A percentile compares a stretch with the other conserved stretches of the same genome.
phyloP scores from a whole-genome alignment of 495 filamentous ascomycete species.

The Astrocystis sublimbata region DNA sequence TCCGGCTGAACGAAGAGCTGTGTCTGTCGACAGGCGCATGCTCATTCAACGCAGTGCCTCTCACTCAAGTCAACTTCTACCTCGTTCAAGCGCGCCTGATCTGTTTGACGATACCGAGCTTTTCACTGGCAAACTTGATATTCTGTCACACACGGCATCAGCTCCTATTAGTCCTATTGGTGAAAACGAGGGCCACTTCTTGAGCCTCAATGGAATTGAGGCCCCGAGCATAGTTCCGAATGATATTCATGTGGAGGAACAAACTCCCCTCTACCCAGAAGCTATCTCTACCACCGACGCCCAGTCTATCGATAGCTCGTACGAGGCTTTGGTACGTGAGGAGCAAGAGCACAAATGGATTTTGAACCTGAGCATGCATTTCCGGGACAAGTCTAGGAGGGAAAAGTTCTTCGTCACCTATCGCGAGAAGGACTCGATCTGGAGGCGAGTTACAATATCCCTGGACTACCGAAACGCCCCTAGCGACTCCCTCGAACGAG shows the following conservation, averaged over 20 bases:
- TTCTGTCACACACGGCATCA: slow-evolving; percentile 20
- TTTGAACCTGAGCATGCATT: slow-evolving; percentile 97
- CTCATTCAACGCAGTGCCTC: slow-evolving; percentile 34
- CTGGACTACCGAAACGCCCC: slow-evolving; percentile 86
- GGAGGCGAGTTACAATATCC: slow-evolving; percentile 89
- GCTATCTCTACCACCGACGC: slow-evolving; percentile 34
- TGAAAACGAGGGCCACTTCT: slow-evolving; percentile 32
- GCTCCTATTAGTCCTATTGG: slow-evolving; percentile 35
- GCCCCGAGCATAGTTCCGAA: slow-evolving; percentile 21
- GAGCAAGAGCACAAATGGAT: slow-evolving; percentile 93
- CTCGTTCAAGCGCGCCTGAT: slow-evolving; percentile 47
- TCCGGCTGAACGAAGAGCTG: slow-evolving; percentile 66
- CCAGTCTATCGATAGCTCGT: slow-evolving; percentile 50
- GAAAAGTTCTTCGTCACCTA: slow-evolving; percentile 99
- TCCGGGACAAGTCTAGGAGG: slow-evolving; percentile 87
- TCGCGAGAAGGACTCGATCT: slow-evolving; percentile 70
- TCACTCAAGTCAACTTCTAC: slow-evolving; percentile 32
- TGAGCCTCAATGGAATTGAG: slow-evolving; percentile 25
- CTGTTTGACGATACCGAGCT: slow-evolving; percentile 31
- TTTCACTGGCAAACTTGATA: slow-evolving; percentile 16
- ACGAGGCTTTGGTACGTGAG: slow-evolving; percentile 65
- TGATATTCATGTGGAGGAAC: slow-evolving; percentile 20
- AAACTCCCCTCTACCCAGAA: slow-evolving; percentile 23
- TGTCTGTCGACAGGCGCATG: slow-evolving; percentile 69
- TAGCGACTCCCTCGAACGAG: slow-evolving; percentile 80